A percentile compares a stretch with the other conserved stretches of the same genome.
Evolutionary conservation across 345 rosid species (phyloP).

Genomic region (Mallotus nudiflorus): DNA sequence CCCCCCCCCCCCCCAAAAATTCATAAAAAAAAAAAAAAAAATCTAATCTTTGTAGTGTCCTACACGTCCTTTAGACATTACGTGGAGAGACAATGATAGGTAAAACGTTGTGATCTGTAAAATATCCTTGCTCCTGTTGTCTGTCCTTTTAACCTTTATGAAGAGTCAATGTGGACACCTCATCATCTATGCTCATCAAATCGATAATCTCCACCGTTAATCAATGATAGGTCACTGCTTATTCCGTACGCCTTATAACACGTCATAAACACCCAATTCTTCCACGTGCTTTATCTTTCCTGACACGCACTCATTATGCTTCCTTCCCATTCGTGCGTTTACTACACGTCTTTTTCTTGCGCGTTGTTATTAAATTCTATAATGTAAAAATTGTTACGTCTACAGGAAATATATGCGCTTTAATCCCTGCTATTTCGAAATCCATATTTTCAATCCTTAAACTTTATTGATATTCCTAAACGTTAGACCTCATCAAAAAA

Average conservation of each 20-base stretch:
- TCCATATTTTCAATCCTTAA: too few species aligned
- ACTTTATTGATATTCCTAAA: too few species aligned
- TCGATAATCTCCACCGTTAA: not conserved
- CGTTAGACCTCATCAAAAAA: too few species aligned
- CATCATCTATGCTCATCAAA: not conserved
- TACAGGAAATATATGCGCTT: too few species aligned
- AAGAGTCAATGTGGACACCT: not conserved
- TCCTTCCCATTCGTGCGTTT: slow-evolving; percentile 4
- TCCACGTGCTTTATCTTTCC: slow-evolving; percentile 8
- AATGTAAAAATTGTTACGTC: not conserved
- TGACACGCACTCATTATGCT: not conserved
- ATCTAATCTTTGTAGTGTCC: slow-evolving; percentile 32
- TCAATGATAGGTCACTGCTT: too few species aligned
- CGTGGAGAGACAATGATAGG: too few species aligned
- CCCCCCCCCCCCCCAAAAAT: too few species aligned
- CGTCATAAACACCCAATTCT: not conserved
- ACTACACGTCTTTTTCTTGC: not conserved
- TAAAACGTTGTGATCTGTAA: too few species aligned
- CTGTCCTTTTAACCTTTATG: not conserved
- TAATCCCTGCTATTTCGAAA: too few species aligned
- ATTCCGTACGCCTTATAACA: not conserved
- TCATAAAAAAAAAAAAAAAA: too few species aligned
- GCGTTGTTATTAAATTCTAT: not conserved
- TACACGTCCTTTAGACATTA: slow-evolving; percentile 16
- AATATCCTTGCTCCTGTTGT: too few species aligned